Conservation (phyloP, 1,284 basidiomycete species). For the Ustilago sp. region DNA sequence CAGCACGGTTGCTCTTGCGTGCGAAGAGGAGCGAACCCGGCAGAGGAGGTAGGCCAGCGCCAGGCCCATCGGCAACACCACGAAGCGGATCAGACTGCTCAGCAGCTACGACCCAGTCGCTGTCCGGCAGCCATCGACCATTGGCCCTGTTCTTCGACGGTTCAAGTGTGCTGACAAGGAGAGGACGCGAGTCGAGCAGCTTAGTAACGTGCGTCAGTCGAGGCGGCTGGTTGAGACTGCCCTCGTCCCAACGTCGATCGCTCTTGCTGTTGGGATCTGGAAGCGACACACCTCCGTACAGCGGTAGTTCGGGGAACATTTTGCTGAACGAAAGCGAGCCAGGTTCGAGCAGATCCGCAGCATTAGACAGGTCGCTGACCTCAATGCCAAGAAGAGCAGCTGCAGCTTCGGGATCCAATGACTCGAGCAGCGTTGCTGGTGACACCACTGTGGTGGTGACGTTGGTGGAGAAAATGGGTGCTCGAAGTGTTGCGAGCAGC, state of each 20-base stretch:
- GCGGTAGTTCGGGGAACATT: slow-evolving; percentile 73
- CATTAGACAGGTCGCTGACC: slow-evolving; percentile 38
- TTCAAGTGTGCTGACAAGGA: slow-evolving; percentile 74
- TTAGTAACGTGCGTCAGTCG: slow-evolving; percentile 72
- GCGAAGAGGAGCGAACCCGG: slow-evolving; percentile 65
- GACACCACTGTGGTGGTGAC: slow-evolving; percentile 60
- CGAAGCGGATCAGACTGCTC: slow-evolving; percentile 58
- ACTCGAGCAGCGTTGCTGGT: slow-evolving; percentile 55
- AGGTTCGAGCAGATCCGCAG: slow-evolving; percentile 49
- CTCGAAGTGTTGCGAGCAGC: slow-evolving; percentile 60
- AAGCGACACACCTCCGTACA: slow-evolving; percentile 68
- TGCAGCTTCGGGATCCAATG: slow-evolving; percentile 56
- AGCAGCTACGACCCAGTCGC: slow-evolving; percentile 61
- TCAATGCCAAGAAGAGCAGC: slow-evolving; percentile 59
- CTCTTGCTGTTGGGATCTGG: slow-evolving; percentile 64
- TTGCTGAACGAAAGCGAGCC: slow-evolving; percentile 54
- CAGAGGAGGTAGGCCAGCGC: slow-evolving; percentile 42
- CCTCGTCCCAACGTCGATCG: slow-evolving; percentile 72
- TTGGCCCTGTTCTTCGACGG: slow-evolving; percentile 72
- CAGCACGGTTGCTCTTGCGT: slow-evolving; percentile 67
- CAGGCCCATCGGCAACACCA: slow-evolving; percentile 40
- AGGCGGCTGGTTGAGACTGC: slow-evolving; percentile 54
- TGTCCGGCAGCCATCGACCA: slow-evolving; percentile 71
- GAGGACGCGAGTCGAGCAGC: slow-evolving; percentile 73
- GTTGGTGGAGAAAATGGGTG: slow-evolving; percentile 64